Base-by-base conservation (phyloP, 2,329 filamentous ascomycete species). In the Pseudopithomyces chartarum region DNA sequence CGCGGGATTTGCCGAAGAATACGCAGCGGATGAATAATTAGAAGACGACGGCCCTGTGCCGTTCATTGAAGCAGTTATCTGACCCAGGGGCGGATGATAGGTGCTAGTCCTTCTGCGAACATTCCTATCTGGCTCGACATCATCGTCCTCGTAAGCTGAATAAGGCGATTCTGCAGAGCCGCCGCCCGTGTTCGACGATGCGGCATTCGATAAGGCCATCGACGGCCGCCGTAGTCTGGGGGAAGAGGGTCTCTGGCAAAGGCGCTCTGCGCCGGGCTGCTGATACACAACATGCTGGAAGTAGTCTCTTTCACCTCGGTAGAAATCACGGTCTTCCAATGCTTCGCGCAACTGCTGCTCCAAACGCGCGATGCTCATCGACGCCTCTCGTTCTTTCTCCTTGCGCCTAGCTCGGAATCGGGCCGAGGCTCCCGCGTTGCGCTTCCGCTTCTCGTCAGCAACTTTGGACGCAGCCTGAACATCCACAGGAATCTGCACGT, bases 341-440 rank as follows among this genome's bases (percentile, higher is more conserved):
- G 91, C 76, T n/a, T 91, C 87, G 47, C 88, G 84, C 52, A 89
- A 82, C 61, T 89, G 84, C 51, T 84, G 81, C 69, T 91, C 88
- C 52, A 94, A 79, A 63, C 87, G 85, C 49, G 89, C 82, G 60
- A 94, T 87, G 48, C 85, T 88, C 53, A 84, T 82, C 15, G 85
- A 85, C 55, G 88, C 89, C 72, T 92, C 89, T 65, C 85, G 85
- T 72, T 94, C 90, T 73, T 90, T 88, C 68, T 92, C 90, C 77
- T 96, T 96, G 69, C 92, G 87, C 57, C 92, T 85, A 69, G 88
- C 86, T 54, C 92, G 85, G 63, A 96, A 95, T 57, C 92, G 84
- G 46, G 91, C 91, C 55, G 91, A 96, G 6, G 92, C 92, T 46
- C 90, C 90, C 39, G 92, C 92, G 69, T 96, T 96, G 50, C 91